Base-by-base conservation (phyloP, 139 green algal genomes). In the Picochlorum sp. region DNA sequence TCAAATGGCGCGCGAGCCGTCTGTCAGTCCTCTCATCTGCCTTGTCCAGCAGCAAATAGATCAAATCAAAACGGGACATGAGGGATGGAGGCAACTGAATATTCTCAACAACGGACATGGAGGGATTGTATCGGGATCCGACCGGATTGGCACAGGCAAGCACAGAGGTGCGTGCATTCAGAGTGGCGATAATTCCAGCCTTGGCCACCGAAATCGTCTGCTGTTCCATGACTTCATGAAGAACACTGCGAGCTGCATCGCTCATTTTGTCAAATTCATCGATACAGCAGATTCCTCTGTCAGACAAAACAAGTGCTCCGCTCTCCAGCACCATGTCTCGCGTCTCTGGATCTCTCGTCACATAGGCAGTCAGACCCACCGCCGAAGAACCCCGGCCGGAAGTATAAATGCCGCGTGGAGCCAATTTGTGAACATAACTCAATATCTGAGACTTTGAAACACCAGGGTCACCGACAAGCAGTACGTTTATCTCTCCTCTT, bases 251-350 rank as follows among this genome's bases (percentile, higher is more conserved):
- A 7, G 90, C 90, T n/a, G 72, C 72, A 23, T 98, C 93, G 65
- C 77, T 90, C 87, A 98, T 97, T 80, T 98, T 98, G 82, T 98
- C 92, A 73, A 98, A 98, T 83, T 98, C 92, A 71, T 98, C 91
- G 69, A 98, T 98, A 84, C 90, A 97, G 87, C 92, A 98, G 15
- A 97, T 79, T 67, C 92, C 91, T 2, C 76, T 70, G 72, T 97
- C 91, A 16, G 69, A 86, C 45, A 99, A 82, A 67, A 98, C 94
- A 60, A 99, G 81, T 13, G 93, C 93, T 26, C 93, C 94, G 23
- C 74, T 88, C 83, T 98, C 94, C 63, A 98, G 87, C 63, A 98
- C 90, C 80, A 93, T 88, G 77, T 99, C 94, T 31, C 68, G 73
- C 16, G 85, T 95, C 74, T 95, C 90, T 9, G 88, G 86, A 73